phyloP scores from a whole-genome alignment of 495 filamentous ascomycete species.

The Penicillium manginii region DNA sequence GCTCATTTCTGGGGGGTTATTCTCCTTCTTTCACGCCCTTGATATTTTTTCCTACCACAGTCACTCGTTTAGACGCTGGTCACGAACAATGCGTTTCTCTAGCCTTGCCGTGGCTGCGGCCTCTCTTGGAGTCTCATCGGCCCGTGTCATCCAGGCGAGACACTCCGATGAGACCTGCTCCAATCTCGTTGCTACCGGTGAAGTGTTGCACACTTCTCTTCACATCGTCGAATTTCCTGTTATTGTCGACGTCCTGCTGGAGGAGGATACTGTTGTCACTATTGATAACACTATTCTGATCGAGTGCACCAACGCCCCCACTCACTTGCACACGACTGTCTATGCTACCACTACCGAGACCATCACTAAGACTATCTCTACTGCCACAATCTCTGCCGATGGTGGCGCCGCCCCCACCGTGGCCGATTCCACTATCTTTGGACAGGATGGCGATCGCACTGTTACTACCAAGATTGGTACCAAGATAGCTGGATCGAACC shows the following conservation, averaged over 20 bases:
- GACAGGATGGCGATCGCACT: conserved; percentile 8
- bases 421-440: conserved; percentile 6
- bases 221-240: conserved; percentile 23
- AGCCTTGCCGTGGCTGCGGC: conserved; percentile 11
- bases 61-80: conserved; percentile 8
- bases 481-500: conserved; percentile 10
- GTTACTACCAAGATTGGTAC: conserved; percentile 16
- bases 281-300: conserved; percentile 24
- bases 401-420: conserved; percentile 5
- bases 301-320: conserved; percentile 22
- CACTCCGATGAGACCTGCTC: conserved; percentile 15
- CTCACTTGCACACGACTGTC: conserved; percentile 24
- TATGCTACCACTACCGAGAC: conserved; percentile 16
- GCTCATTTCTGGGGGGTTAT: neutral
- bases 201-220: conserved; percentile 22
- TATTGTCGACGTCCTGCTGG: conserved; percentile 19
- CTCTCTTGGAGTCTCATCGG: conserved; percentile 17
- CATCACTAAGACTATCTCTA: conserved; percentile 23
- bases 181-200: conserved; percentile 18
- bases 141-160: conserved; percentile 13
- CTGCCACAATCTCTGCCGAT: conserved; percentile 15
- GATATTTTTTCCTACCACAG: neutral
- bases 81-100: conserved; percentile 12
- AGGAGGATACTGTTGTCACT: conserved; percentile 20
- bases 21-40: neutral